Evolutionary conservation across 2,329 filamentous ascomycete species (phyloP).

Genomic region (Phaeoacremonium minimum): DNA sequence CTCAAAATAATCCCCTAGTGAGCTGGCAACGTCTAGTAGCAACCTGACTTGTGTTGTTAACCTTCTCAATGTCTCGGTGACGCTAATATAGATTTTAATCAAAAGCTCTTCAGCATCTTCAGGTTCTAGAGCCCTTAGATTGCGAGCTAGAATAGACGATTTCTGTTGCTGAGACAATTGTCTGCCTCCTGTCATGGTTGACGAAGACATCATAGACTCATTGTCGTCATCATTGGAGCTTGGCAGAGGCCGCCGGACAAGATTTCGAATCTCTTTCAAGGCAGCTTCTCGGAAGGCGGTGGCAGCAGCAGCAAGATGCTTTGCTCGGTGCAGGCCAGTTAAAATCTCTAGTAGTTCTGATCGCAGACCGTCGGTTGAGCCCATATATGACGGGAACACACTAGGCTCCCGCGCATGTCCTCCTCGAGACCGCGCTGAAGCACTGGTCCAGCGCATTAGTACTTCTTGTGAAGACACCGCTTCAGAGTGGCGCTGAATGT

Average conservation of each 20-base stretch:
- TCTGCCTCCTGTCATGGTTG: slow-evolving; percentile 66
- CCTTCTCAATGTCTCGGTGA: slow-evolving; percentile 81
- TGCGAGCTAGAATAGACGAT: slow-evolving; percentile 81
- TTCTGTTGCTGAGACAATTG: slow-evolving; percentile 80
- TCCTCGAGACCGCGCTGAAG: slow-evolving; percentile 69
- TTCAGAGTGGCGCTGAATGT: slow-evolving; percentile 76
- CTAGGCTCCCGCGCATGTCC: slow-evolving; percentile 63
- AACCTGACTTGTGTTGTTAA: slow-evolving; percentile 91
- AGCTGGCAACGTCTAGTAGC: slow-evolving; percentile 87
- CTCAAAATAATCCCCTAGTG: slow-evolving; percentile 43
- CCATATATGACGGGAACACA: slow-evolving; percentile 73
- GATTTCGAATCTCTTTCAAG: slow-evolving; percentile 76
- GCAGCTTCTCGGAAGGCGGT: slow-evolving; percentile 79
- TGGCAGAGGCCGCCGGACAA: slow-evolving; percentile 81
- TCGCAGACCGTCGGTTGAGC: slow-evolving; percentile 66
- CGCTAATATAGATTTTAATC: slow-evolving; percentile 75
- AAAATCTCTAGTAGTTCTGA: slow-evolving; percentile 66
- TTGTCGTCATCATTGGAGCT: slow-evolving; percentile 93
- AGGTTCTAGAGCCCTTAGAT: slow-evolving; percentile 77
- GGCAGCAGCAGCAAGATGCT: slow-evolving; percentile 77
- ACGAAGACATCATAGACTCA: slow-evolving; percentile 81
- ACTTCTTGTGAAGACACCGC: slow-evolving; percentile 68
- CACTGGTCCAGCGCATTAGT: slow-evolving; percentile 77
- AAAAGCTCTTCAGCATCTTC: slow-evolving; percentile 83
- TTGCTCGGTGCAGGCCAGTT: slow-evolving; percentile 74